Conservation (phyloP, 257 asterid species). For the Solanum paucissectum region DNA sequence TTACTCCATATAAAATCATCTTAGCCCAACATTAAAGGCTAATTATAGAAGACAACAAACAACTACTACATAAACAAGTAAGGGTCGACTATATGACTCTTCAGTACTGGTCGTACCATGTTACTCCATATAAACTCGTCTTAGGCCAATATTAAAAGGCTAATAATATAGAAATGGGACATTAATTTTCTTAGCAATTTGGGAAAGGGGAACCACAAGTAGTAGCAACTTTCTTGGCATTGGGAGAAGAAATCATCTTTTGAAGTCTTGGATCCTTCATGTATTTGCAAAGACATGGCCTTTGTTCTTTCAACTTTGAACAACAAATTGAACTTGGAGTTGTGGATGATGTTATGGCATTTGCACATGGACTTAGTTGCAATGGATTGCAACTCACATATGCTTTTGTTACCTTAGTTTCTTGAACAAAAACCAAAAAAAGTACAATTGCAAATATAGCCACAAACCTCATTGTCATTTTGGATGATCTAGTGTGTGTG, state of each 20-base stretch:
- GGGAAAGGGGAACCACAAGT: constrained; percentile 80
- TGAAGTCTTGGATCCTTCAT: constrained; percentile 64
- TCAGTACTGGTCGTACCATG: background rate
- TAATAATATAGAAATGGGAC: background rate
- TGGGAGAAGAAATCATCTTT: constrained; percentile 71
- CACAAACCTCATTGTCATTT: constrained; percentile 10
- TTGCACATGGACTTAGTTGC: constrained; percentile 77
- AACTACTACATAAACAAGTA: background rate
- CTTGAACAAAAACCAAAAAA: constrained; percentile 16
- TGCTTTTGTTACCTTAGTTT: constrained; percentile 26
- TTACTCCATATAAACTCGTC: background rate
- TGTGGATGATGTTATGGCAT: constrained; percentile 53
- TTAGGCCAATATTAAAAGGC: background rate
- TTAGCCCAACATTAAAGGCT: background rate
- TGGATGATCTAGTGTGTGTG: background rate
- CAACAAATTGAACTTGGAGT: constrained; percentile 45
- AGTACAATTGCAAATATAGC: constrained; percentile 19
- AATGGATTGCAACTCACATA: constrained; percentile 59
- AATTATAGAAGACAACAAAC: background rate
- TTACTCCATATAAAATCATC: background rate
- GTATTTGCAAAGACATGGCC: constrained; percentile 74
- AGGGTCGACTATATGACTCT: background rate
- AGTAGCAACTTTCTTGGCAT: constrained; percentile 63
- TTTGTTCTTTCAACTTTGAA: constrained; percentile 55
- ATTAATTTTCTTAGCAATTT: constrained; percentile 26